A percentile compares a stretch with the other conserved stretches of the same genome.
phyloP scores from a whole-genome alignment of 2,329 filamentous ascomycete genomes.

The Ophiosphaerella herpotricha region DNA sequence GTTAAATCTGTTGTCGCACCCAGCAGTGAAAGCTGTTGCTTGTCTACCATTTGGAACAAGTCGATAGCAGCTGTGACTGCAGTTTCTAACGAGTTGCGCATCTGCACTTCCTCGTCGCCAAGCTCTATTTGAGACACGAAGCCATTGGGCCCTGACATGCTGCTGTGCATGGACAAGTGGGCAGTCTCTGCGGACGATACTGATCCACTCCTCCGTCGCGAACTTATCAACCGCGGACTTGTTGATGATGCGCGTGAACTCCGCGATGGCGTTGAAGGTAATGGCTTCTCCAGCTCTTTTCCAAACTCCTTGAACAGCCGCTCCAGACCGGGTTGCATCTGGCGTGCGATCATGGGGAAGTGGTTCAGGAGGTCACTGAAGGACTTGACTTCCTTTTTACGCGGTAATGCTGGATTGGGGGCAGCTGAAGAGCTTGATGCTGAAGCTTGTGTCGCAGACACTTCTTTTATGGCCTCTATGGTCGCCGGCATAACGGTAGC shows the following conservation, averaged over 20 bases:
- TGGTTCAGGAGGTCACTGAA: conserved; percentile 89
- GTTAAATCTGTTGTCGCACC: conserved; percentile 93
- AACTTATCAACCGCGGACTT: conserved; percentile 22
- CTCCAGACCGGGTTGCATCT: conserved; percentile 93
- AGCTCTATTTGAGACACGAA: conserved; percentile 61
- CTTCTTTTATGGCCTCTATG: conserved; percentile 26
- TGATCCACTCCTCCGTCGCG: conserved; percentile 37
- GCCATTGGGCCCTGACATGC: conserved; percentile 42
- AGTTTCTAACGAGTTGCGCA: conserved; percentile 86
- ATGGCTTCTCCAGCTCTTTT: conserved; percentile 79
- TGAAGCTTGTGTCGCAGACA: conserved; percentile 5
- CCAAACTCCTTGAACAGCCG: conserved; percentile 88
- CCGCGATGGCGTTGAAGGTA: conserved; percentile 71
- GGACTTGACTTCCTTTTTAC: conserved; percentile 88
- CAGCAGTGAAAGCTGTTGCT: conserved; percentile 88
- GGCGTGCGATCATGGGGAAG: conserved; percentile 93
- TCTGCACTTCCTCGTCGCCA: conserved; percentile 88
- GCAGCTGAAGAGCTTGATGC: conserved; percentile 25
- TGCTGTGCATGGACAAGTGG: conserved; percentile 45
- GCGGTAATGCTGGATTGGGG: conserved; percentile 53
- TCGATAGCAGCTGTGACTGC: conserved; percentile 94
- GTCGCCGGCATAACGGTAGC: conserved; percentile 70
- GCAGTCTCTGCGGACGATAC: conserved; percentile 43
- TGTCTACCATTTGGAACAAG: conserved; percentile 92
- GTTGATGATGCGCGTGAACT: conserved; percentile 38